phyloP scores from a whole-genome alignment of 2,329 filamentous ascomycete species.

The Clonostachys chloroleuca region DNA sequence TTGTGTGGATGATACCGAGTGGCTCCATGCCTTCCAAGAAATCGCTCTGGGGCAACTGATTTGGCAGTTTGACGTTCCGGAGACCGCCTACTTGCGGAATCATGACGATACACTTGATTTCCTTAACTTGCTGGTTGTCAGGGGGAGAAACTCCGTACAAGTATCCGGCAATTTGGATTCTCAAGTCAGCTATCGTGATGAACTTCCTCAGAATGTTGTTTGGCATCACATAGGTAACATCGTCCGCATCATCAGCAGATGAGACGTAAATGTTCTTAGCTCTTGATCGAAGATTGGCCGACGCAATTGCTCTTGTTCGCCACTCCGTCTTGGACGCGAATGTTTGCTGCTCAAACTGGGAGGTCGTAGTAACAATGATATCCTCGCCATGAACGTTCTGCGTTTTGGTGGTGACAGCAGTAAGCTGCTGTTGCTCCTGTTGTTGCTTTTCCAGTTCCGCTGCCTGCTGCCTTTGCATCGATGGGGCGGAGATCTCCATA shows the following conservation, averaged over 20 bases:
- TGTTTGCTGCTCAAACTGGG: slow-evolving; percentile 94
- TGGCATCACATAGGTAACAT: slow-evolving; percentile 96
- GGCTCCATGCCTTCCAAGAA: slow-evolving; percentile 84
- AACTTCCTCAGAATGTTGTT: slow-evolving; percentile 99
- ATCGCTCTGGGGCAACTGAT: slow-evolving; percentile 87
- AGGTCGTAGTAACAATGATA: slow-evolving; percentile 96
- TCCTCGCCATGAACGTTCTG: slow-evolving; percentile 97
- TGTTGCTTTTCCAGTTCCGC: slow-evolving; percentile 99
- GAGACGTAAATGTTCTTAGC: slow-evolving; percentile 99
- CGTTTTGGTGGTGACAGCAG: slow-evolving; percentile 95
- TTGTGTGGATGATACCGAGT: slow-evolving; percentile 90
- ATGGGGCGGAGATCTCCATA: slow-evolving; percentile 99
- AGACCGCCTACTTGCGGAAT: slow-evolving; percentile 93
- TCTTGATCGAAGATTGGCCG: slow-evolving; percentile 87
- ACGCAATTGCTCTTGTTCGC: slow-evolving; percentile 94
- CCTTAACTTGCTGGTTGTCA: slow-evolving; percentile 96
- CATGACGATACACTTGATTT: slow-evolving; percentile 95
- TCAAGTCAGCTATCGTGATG: slow-evolving; percentile 93
- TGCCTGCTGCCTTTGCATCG: slow-evolving; percentile 95
- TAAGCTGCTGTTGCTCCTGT: slow-evolving; percentile 93
- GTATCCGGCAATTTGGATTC: slow-evolving; percentile 94
- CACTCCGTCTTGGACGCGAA: slow-evolving; percentile 99
- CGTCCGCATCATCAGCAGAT: slow-evolving; percentile 86
- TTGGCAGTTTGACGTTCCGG: slow-evolving; percentile 85
- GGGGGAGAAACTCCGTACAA: slow-evolving; percentile 89